Percentiles rank a stretch among this genome's conserved stretches.
phyloP scores from a whole-genome alignment of 1,139 yeast genomes.

The Suhomyces bolitotheri region DNA sequence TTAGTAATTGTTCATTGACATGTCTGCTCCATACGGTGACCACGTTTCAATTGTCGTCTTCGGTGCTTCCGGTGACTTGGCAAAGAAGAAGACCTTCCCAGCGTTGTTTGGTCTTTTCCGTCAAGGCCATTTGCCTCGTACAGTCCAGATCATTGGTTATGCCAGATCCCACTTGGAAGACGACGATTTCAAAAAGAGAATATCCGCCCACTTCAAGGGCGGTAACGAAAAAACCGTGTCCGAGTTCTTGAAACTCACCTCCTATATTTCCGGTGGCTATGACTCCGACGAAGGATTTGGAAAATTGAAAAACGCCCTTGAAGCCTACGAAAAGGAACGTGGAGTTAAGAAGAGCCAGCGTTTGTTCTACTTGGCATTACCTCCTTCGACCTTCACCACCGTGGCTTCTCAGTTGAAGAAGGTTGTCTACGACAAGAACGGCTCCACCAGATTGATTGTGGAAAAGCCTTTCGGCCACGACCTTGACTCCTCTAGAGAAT shows the following conservation, averaged over 20 bases:
- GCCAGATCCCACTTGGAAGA: slow-evolving; percentile 77
- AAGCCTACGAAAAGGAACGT: slow-evolving; percentile 54
- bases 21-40: slow-evolving; percentile 47
- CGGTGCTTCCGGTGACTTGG: slow-evolving; percentile 97
- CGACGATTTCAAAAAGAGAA: slow-evolving; percentile 66
- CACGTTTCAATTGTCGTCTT: slow-evolving; percentile 78
- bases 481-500: slow-evolving; percentile 69
- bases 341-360: slow-evolving; percentile 59
- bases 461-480: slow-evolving; percentile 99
- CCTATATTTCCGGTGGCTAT: slow-evolving; percentile 77
- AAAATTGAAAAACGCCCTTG: slow-evolving; percentile 54
- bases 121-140: slow-evolving; percentile 73
- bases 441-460: slow-evolving; percentile 78
- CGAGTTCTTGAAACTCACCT: slow-evolving; percentile 62
- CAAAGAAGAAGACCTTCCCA: slow-evolving; percentile 92
- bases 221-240: slow-evolving; percentile 53
- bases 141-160: slow-evolving; percentile 81
- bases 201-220: slow-evolving; percentile 60
- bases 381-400: slow-evolving; percentile 84
- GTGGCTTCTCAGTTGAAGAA: slow-evolving; percentile 77
- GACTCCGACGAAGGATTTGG: slow-evolving; percentile 75
- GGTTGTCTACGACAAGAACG: slow-evolving; percentile 60
- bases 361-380: slow-evolving; percentile 88
- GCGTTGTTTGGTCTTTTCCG: slow-evolving; percentile 72
- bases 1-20: too few relatives aligned